A percentile compares a stretch with the other conserved stretches of the same genome.
Conservation (phyloP, 2,329 filamentous ascomycete genomes). For the Neoarthrinium moseri region DNA sequence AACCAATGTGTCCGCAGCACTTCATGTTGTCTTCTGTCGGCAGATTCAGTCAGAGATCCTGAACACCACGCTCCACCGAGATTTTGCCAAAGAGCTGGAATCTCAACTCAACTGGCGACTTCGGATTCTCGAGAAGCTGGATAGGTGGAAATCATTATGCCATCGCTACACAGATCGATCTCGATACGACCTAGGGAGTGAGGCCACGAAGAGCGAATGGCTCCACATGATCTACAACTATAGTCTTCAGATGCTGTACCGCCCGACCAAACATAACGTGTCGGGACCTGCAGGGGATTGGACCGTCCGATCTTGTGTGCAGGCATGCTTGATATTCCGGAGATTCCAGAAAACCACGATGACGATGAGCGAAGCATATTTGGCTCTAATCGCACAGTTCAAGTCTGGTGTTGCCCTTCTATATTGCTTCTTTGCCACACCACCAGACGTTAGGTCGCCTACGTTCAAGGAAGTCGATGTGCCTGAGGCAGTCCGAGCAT, state of each 20-base stretch:
- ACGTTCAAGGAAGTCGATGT: constrained; percentile 28
- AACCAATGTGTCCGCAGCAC: constrained; percentile 6
- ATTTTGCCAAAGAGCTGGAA: constrained; percentile 3
- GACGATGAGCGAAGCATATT: not conserved
- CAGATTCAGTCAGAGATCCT: constrained; percentile 10
- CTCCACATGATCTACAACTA: constrained; percentile 11
- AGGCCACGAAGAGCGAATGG: too few relatives aligned
- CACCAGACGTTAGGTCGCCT: constrained; percentile 24
- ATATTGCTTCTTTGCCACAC: constrained; percentile 34
- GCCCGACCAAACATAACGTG: constrained; percentile 9
- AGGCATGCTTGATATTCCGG: constrained; percentile 9
- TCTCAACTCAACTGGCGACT: constrained; percentile 8
- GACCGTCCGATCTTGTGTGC: constrained; percentile 10
- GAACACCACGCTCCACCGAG: constrained; percentile 4
- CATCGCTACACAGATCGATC: too few relatives aligned
- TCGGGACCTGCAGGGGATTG: constrained; percentile 10
- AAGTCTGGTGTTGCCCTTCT: constrained; percentile 33
- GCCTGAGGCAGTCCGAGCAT: constrained; percentile 32
- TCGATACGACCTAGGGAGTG: too few relatives aligned
- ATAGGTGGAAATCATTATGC: constrained; percentile 8
- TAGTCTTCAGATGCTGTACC: constrained; percentile 9
- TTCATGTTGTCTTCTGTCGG: constrained; percentile 10
- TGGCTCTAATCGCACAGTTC: constrained; percentile 23
- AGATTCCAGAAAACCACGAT: constrained; percentile 4
- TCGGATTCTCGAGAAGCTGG: constrained; percentile 9